A percentile compares a stretch with the other conserved stretches of the same genome.
phyloP scores from a whole-genome alignment of 2,329 filamentous ascomycete genomes.

The Diaporthe nobilis region DNA sequence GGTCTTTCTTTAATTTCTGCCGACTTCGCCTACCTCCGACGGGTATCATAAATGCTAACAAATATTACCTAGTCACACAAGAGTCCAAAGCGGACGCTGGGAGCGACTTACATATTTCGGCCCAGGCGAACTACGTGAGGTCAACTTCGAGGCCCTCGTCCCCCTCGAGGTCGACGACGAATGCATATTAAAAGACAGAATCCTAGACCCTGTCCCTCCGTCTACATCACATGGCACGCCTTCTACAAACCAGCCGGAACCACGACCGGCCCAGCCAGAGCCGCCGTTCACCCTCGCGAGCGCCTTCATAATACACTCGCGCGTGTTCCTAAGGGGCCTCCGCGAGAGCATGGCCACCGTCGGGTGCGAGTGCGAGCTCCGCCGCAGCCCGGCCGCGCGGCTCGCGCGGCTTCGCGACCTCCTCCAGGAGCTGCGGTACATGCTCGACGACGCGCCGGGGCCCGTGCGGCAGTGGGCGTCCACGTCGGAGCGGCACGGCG shows the following conservation, averaged over 20 bases:
- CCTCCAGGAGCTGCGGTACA: constrained; percentile 49
- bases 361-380: constrained; percentile 21
- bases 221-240: not conserved
- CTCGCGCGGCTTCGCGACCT: constrained; percentile 46
- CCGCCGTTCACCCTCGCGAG: constrained; percentile 53
- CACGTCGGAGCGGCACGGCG: not conserved
- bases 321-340: constrained; percentile 48
- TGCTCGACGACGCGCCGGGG: constrained; percentile 49
- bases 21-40: too few species aligned
- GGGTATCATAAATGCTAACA: not conserved
- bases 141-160: constrained; percentile 1
- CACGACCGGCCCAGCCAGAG: constrained; percentile 46
- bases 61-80: not conserved
- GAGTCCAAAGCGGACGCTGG: constrained; percentile 20
- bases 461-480: constrained; percentile 47
- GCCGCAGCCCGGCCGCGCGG: constrained; percentile 31
- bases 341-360: constrained; percentile 9
- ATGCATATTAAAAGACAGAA: constrained; percentile 3
- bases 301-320: constrained; percentile 50
- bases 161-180: not conserved
- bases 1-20: not conserved
- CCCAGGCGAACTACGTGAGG: constrained; percentile 1
- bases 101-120: constrained; percentile 2
- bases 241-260: constrained; percentile 49
- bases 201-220: not conserved